Evolutionary conservation across 176 grass and related monocot species (phyloP), one percentile per base, ranked within the genome.

Genomic region (Oropetium thomaeum): DNA sequence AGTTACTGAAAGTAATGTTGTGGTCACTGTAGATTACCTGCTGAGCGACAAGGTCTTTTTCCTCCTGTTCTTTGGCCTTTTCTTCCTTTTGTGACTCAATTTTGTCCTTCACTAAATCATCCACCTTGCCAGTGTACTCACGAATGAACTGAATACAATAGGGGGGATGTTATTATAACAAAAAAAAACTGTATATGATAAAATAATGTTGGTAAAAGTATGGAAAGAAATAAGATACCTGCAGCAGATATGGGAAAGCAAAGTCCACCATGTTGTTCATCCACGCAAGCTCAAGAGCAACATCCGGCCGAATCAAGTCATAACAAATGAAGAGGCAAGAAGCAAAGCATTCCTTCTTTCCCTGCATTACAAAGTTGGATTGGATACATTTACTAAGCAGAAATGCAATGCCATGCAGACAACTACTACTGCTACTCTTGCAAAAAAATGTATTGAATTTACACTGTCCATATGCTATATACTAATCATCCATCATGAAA

Each of bases 261-360:
- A 99, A 96, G 79, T 96, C 96, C 29, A 99, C 44, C 92, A 99
- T 92, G 71, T 93, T 92, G 75, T 99, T 99, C 67, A 92, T 88
- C 92, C 96, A 99, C 34, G 96, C 96, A 83, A 96, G 96, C 83
- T 99, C 96, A 72, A 99, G 92, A 29, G 87, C 92, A 65, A 99
- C 89, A 88, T 99, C 96, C 3, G 89, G 87, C 5, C 96, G 87
- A 45, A 99, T 94, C 74, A 96, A 67, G 60, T 99, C 92, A 23
- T 99, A 99, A 43, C 96, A 99, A 77, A 96, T 92, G 79, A 99
- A 99, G 43, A 99, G 96, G 82, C 92, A 96, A 33, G 96, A 89
- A 70, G 96, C 92, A 85, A 99, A 99, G 23, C 96, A 99, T 75
- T 99, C 96, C 81, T 96, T 99, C 96, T 99, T 99, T 27, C 92